These are phyloP conservation scores for Micractinium conductrix DNA, from an alignment of 139 green algal genomes.

Conservation along the genomic window DNA sequence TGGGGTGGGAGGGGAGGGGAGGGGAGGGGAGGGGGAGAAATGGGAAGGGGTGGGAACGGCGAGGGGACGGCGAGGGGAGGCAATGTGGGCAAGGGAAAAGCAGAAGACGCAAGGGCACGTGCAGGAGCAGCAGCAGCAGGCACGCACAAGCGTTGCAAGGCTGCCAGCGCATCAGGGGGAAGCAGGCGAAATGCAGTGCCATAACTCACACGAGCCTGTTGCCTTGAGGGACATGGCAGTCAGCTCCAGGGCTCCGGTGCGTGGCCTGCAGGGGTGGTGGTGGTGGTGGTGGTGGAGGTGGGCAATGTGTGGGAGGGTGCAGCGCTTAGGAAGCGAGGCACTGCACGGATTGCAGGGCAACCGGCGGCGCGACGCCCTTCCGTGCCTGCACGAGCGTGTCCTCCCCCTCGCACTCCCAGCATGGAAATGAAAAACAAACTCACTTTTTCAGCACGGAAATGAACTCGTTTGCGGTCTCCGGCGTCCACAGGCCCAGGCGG, in stretches of 20 bases:
- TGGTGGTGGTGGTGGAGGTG: background rate
- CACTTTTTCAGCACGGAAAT: constrained; percentile 47
- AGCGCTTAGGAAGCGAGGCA: background rate
- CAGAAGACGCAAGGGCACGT: background rate
- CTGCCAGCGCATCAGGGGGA: background rate
- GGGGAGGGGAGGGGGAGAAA: background rate
- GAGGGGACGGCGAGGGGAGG: background rate
- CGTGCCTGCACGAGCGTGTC: too few relatives aligned
- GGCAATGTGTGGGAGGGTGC: background rate
- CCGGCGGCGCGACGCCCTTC: too few relatives aligned
- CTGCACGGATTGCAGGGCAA: background rate
- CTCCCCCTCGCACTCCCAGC: too few relatives aligned
- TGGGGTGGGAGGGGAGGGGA: background rate
- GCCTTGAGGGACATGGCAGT: constrained; percentile 51
- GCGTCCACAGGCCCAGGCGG: constrained; percentile 66
- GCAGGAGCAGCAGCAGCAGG: background rate
- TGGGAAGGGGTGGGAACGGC: too few relatives aligned
- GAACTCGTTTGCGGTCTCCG: constrained; percentile 62
- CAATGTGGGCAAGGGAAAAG: background rate
- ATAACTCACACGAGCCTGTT: constrained; percentile 1
- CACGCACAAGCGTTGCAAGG: background rate
- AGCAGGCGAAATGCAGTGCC: background rate
- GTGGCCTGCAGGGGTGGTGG: constrained; percentile 46
- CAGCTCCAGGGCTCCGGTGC: constrained; percentile 78
- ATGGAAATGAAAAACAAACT: background rate